Evolutionary conservation across 495 filamentous ascomycete genomes (phyloP), one percentile per base, ranked within the genome.

Genomic region (Paragyromitra xinjiangensis): DNA sequence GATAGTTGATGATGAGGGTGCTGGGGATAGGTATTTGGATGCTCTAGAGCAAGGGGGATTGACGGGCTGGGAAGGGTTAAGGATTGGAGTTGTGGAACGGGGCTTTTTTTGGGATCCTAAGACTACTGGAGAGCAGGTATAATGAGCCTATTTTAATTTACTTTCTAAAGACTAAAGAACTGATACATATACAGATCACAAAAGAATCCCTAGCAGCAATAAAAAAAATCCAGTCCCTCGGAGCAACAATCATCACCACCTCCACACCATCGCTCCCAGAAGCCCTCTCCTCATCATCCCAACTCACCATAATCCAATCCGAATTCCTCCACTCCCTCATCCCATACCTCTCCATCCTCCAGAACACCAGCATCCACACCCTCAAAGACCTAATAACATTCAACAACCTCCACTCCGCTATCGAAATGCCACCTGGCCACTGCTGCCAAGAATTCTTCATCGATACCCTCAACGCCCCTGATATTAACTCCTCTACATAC

Each of bases 371-470:
- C 9, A 59, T 81, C n/a, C 55, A 45, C 19, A 74, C 48, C 48
- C 80, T 81, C 12, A n/a, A 61, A 34, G 79, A 81, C 45, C 40
- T 75, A 16, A 65, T 75, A 9, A 24, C 29, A 1, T 81, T 67
- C 44, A 82, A 82, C 68, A 51, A 66, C 19, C 63, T 51, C 8
- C 64, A 80, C 56, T 59, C 69, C 1, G 70, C 75, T 6, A 40
- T 73, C 6, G 82, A 83, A 74, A 63, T 82, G 76, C 61, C 81
- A 64, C 64, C 66, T 44, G 44, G 71, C 64, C 67, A 82, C 75
- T 77, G 81, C 75, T 22, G 82, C 16, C 75, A 83, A 59, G 50
- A 79, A 44, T 72, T 78, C 61, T 67, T 84, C 3, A 75, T 83
- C 26, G 8, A 56, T 29, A 62, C 83, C 65, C 77, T 73, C 51